These are phyloP conservation scores for Vigna nakashimae DNA, from an alignment of 306 rosid species.

Conservation along the genomic window DNA sequence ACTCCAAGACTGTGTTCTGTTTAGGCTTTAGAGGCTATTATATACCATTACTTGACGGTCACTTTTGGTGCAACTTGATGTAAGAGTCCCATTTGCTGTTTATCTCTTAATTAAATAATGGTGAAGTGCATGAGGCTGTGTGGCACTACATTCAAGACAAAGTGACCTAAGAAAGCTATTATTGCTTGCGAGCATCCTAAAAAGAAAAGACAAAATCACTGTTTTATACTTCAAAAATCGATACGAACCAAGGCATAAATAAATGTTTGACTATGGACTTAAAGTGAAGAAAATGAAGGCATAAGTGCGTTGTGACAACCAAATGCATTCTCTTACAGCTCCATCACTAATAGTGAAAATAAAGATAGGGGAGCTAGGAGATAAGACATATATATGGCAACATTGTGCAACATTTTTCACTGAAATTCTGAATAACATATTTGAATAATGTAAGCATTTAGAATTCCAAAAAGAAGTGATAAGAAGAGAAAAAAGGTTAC, in stretches of 20 bases:
- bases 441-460: not conserved
- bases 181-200: not conserved
- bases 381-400: slow-evolving; percentile 25
- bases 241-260: not conserved
- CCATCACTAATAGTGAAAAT: slow-evolving; percentile 26
- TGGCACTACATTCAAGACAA: slow-evolving; percentile 40
- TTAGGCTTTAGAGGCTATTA: slow-evolving; percentile 37
- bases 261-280: not conserved
- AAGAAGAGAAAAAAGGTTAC: not conserved
- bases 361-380: not conserved
- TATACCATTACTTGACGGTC: not conserved
- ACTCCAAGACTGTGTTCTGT: not conserved
- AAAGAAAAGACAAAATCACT: slow-evolving; percentile 12
- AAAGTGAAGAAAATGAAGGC: not conserved
- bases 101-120: slow-evolving; percentile 24
- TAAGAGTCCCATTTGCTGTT: slow-evolving; percentile 24
- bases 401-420: slow-evolving; percentile 43
- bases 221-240: not conserved
- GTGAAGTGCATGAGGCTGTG: slow-evolving; percentile 37
- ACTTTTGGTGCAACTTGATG: slow-evolving; percentile 39
- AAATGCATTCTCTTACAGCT: not conserved
- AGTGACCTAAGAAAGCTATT: not conserved
- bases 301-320: slow-evolving; percentile 4
- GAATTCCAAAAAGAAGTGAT: not conserved
- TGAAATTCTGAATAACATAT: not conserved